Conservation (phyloP, 164 flowering plant genomes). For the Brasenia schreberi region DNA sequence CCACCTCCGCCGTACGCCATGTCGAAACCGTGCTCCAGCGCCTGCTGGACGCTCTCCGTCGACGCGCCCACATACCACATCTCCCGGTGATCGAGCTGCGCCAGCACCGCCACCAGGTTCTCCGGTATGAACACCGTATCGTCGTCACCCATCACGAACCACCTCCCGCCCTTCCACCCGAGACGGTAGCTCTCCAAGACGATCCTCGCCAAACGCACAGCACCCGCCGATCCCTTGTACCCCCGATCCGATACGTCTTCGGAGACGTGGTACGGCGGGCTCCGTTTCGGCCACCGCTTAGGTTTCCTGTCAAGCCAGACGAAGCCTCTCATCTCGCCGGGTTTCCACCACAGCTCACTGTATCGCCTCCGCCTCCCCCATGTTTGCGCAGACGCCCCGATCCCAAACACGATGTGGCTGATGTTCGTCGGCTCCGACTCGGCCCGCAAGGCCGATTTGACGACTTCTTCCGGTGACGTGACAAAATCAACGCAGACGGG, state of each 20-base stretch:
- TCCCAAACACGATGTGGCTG: constrained; percentile 37
- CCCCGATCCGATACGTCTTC: constrained; percentile 32
- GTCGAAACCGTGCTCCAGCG: constrained; percentile 41
- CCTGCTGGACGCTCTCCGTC: constrained; percentile 82
- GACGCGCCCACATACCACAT: constrained; percentile 63
- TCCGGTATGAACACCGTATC: constrained; percentile 79
- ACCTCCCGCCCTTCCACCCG: constrained; percentile 41
- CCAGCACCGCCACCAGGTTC: constrained; percentile 47
- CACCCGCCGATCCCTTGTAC: constrained; percentile 28
- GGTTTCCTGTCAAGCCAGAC: constrained; percentile 48
- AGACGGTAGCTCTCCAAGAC: constrained; percentile 39
- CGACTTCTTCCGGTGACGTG: not conserved
- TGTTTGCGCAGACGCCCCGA: constrained; percentile 32
- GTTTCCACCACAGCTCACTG: constrained; percentile 45
- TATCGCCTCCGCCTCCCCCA: constrained; percentile 35
- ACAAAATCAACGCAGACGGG: too few species aligned
- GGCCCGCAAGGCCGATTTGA: too few species aligned
- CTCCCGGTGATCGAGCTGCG: constrained; percentile 48
- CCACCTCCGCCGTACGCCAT: constrained; percentile 97
- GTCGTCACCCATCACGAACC: constrained; percentile 96
- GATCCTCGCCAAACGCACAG: constrained; percentile 62
- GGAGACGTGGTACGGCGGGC: constrained; percentile 37
- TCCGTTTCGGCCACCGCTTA: constrained; percentile 19
- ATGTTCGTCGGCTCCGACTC: constrained; percentile 1
- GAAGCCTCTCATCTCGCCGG: constrained; percentile 30